Evolutionary conservation across 2,329 filamentous ascomycete genomes (phyloP).

Genomic region (Onygena corvina): DNA sequence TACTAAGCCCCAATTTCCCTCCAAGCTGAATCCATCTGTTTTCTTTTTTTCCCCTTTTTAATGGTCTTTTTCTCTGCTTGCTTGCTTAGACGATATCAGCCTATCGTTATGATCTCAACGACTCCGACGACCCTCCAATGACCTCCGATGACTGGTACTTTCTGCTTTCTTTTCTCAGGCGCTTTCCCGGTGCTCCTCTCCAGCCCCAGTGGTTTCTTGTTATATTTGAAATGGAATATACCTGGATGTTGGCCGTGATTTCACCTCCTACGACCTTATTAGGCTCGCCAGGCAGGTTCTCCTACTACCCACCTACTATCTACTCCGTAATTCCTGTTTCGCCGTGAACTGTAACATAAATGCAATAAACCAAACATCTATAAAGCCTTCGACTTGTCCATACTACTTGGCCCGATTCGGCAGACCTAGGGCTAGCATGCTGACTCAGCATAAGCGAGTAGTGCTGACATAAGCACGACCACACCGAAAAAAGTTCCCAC

Average conservation of each 20-base stretch:
- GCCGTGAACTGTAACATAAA: background rate
- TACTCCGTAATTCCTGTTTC: background rate
- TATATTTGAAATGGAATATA: background rate
- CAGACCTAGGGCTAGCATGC: constrained; percentile 20
- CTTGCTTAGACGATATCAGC: constrained; percentile 1
- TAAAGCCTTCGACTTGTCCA: background rate
- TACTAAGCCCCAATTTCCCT: background rate
- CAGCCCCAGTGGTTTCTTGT: background rate
- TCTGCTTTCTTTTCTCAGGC: background rate
- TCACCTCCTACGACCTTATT: background rate
- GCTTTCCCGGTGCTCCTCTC: background rate
- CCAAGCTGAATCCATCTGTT: background rate
- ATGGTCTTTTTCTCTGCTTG: no score
- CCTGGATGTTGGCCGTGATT: background rate
- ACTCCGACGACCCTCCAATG: background rate
- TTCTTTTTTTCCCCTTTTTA: no score
- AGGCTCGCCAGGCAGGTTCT: no score
- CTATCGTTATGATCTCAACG: background rate
- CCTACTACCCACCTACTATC: background rate
- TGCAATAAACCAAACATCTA: background rate
- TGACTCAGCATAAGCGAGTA: constrained; percentile 34
- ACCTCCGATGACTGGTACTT: background rate
- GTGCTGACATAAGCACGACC: constrained; percentile 25
- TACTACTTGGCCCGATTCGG: constrained; percentile 12
- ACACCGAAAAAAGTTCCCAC: constrained; percentile 34